Percentiles rank a stretch among this genome's conserved stretches.
Conservation (phyloP, 305 asterid genomes). For the Fraxinus xanthoxyloides region DNA sequence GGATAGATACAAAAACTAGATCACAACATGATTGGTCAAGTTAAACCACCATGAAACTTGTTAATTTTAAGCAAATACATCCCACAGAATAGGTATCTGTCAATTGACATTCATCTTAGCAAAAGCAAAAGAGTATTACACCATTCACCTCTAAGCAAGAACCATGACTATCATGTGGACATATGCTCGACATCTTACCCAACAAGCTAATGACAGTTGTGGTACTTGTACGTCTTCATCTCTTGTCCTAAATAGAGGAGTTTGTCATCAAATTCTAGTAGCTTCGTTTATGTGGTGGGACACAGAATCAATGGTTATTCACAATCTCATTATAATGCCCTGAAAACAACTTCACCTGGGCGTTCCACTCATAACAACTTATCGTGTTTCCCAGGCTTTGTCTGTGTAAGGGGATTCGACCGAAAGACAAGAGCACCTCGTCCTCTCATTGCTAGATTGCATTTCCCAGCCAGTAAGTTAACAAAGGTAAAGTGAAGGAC, state of each 20-base stretch:
- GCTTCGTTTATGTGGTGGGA: neutral
- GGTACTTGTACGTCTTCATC: neutral
- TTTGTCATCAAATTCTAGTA: neutral
- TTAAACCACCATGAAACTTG: neutral
- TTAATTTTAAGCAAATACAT: neutral
- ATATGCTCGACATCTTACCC: neutral
- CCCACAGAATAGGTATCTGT: slow-evolving; percentile 4
- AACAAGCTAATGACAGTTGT: slow-evolving; percentile 10
- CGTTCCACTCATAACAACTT: slow-evolving; percentile 14
- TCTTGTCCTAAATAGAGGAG: neutral
- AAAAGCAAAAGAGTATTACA: neutral
- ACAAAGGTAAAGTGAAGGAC: slow-evolving; percentile 53
- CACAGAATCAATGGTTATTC: neutral
- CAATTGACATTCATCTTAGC: neutral
- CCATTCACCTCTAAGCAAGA: neutral
- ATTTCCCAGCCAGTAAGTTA: slow-evolving; percentile 84
- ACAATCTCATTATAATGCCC: neutral
- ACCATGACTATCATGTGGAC: neutral
- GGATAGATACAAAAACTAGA: slow-evolving; percentile 9
- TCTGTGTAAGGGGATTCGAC: slow-evolving; percentile 94
- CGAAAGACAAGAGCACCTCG: slow-evolving; percentile 71
- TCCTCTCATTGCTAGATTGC: slow-evolving; percentile 87
- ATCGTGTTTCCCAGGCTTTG: slow-evolving; percentile 58
- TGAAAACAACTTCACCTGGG: slow-evolving; percentile 1
- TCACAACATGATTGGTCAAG: slow-evolving; percentile 2